Percentiles rank a stretch among this genome's conserved stretches.
Conservation (phyloP, 2,329 filamentous ascomycete species). For the Myotisia sp. region DNA sequence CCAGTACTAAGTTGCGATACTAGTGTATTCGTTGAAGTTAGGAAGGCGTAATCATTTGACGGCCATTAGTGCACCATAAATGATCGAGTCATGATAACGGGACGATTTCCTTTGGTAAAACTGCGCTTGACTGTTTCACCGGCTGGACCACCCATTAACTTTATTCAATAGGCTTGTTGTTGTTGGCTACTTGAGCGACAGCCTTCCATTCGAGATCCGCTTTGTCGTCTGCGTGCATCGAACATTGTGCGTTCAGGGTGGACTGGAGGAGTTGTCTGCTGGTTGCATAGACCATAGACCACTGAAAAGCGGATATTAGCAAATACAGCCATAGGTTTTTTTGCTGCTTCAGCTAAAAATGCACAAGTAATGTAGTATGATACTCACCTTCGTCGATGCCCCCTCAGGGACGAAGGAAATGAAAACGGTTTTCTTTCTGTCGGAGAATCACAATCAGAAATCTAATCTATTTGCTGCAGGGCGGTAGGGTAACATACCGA, state of each 20-base stretch:
- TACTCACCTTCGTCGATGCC: conserved; percentile 28
- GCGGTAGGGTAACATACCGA: conserved; percentile 23
- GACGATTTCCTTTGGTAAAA: too few relatives aligned
- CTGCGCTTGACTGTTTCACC: too few relatives aligned
- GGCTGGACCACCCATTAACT: not conserved
- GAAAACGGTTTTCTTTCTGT: conserved; percentile 38
- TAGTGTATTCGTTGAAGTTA: too few relatives aligned
- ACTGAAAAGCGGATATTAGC: conserved; percentile 18
- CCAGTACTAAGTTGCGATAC: too few relatives aligned
- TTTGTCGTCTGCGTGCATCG: conserved; percentile 31
- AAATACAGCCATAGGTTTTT: conserved; percentile 3
- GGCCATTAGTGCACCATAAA: too few relatives aligned
- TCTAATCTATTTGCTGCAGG: too few relatives aligned
- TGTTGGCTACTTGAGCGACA: conserved; percentile 27
- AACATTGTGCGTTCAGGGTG: conserved; percentile 30
- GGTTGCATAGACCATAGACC: conserved; percentile 39
- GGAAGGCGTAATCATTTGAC: too few relatives aligned
- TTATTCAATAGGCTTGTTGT: conserved; percentile 23
- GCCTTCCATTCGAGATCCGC: conserved; percentile 30
- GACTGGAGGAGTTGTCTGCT: conserved; percentile 36
- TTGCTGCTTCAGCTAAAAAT: not conserved
- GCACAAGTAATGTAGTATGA: not conserved
- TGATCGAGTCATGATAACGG: too few relatives aligned
- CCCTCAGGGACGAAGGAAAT: conserved; percentile 35
- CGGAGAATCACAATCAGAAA: conserved; percentile 2